Percentiles rank a stretch among this genome's conserved stretches.
phyloP scores from a whole-genome alignment of 176 grass and related monocot species.

The Musa acuminata region DNA sequence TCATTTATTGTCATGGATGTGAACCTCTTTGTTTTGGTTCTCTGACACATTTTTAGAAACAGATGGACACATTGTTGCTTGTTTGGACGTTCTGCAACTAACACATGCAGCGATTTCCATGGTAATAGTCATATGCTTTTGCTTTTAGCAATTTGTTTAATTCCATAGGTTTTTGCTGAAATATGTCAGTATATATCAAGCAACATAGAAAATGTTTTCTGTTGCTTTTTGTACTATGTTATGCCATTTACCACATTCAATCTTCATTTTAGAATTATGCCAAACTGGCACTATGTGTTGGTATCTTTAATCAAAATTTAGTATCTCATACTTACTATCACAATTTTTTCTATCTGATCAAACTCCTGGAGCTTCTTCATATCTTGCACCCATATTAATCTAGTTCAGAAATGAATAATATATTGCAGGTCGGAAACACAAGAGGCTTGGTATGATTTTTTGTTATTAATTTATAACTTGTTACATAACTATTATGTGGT shows the following conservation, averaged over 20 bases:
- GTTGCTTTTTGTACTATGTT: neutral
- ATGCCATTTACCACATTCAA: neutral
- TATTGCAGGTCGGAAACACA: too few relatives aligned
- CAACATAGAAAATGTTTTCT: neutral
- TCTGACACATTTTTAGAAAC: slow-evolving; percentile 27
- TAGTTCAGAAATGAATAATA: too few relatives aligned
- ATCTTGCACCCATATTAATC: neutral
- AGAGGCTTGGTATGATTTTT: too few relatives aligned
- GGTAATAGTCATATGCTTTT: slow-evolving; percentile 33
- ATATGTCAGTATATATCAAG: neutral
- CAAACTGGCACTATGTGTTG: neutral
- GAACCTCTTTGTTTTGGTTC: slow-evolving; percentile 20
- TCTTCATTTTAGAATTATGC: neutral
- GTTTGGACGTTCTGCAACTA: slow-evolving; percentile 84
- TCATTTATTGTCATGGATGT: slow-evolving; percentile 1
- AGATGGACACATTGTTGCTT: slow-evolving; percentile 75
- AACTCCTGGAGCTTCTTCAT: neutral
- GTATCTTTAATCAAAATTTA: neutral
- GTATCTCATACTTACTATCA: neutral
- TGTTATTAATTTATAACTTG: too few relatives aligned
- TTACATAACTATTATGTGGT: too few relatives aligned
- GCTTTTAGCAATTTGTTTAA: slow-evolving; percentile 7
- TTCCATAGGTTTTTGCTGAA: neutral
- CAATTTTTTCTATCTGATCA: neutral
- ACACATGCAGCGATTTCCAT: slow-evolving; percentile 92